A percentile compares a stretch with the other conserved stretches of the same genome.
These are phyloP conservation scores for Dillenia suffruticosa DNA, from an alignment of 164 flowering plant species.

Conservation along the genomic window DNA sequence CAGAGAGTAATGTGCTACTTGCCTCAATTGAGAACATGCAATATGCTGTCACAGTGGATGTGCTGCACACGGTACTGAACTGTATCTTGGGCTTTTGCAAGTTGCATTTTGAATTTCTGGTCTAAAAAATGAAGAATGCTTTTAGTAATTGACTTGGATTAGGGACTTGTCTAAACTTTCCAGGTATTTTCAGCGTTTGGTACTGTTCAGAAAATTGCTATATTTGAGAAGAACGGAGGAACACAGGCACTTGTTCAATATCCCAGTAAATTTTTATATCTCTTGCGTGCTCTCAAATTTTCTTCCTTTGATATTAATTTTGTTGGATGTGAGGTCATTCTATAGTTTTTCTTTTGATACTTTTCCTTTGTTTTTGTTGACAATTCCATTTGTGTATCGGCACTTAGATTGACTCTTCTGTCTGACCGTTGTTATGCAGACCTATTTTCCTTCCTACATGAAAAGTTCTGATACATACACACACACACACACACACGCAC, in stretches of 20 bases:
- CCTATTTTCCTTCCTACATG: too few species aligned
- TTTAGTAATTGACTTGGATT: slow-evolving; percentile 2
- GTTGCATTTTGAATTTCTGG: neutral
- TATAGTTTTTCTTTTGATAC: neutral
- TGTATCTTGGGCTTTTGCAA: neutral
- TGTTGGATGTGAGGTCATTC: too few species aligned
- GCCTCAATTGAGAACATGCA: slow-evolving; percentile 92
- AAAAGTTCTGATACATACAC: too few species aligned
- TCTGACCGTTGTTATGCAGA: too few species aligned
- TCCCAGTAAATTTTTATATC: slow-evolving; percentile 48
- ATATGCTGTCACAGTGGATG: slow-evolving; percentile 91
- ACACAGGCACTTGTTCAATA: slow-evolving; percentile 82
- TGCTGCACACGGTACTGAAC: slow-evolving; percentile 66
- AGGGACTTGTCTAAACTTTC: neutral
- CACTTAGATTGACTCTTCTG: too few species aligned
- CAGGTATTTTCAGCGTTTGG: slow-evolving; percentile 95
- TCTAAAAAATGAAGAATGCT: neutral
- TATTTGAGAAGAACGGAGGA: slow-evolving; percentile 95
- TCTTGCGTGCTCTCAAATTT: neutral
- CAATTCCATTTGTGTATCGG: neutral
- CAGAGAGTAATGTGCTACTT: slow-evolving; percentile 88
- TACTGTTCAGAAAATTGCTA: slow-evolving; percentile 83
- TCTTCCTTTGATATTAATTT: neutral
- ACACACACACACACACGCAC: too few species aligned
- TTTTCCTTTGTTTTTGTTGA: neutral